Conservation (phyloP, 371 early-diverging fungal genomes). For the Mucor saturninus region DNA sequence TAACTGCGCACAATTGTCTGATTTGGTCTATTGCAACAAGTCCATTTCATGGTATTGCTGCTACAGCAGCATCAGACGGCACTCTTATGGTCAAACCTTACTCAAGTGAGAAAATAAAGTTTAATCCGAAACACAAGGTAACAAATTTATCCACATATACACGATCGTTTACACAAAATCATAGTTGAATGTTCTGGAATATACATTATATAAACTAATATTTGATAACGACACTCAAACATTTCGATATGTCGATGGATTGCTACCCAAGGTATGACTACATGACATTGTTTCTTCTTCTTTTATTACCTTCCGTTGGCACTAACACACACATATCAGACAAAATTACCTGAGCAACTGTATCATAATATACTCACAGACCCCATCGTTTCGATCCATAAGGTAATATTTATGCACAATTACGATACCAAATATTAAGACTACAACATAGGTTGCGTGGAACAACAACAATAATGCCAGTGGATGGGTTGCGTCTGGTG, state of each 20-base stretch:
- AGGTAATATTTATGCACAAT: constrained; percentile 1
- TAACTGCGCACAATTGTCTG: constrained; percentile 8
- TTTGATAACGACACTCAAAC: neutral
- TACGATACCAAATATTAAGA: neutral
- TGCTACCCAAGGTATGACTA: constrained; percentile 7
- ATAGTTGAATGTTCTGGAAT: constrained; percentile 3
- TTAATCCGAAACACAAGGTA: constrained; percentile 4
- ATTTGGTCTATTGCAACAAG: constrained; percentile 19
- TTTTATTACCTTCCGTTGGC: too few species aligned
- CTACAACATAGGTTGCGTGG: constrained; percentile 26
- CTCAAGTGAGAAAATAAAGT: neutral
- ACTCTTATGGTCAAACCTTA: constrained; percentile 3
- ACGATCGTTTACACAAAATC: neutral
- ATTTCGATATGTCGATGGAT: constrained; percentile 14
- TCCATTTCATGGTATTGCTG: constrained; percentile 12
- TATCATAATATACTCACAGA: constrained; percentile 8
- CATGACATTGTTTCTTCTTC: neutral
- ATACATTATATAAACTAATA: constrained; percentile 12
- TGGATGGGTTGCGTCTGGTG: constrained; percentile 38
- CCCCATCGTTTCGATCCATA: constrained; percentile 16
- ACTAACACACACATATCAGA: neutral
- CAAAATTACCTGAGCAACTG: neutral
- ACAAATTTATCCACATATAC: too few species aligned
- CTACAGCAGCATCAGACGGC: constrained; percentile 12
- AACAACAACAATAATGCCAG: constrained; percentile 24